These are phyloP conservation scores for Sugiyamaella marilandica DNA, from an alignment of 805 yeast genomes.

Conservation along the genomic window DNA sequence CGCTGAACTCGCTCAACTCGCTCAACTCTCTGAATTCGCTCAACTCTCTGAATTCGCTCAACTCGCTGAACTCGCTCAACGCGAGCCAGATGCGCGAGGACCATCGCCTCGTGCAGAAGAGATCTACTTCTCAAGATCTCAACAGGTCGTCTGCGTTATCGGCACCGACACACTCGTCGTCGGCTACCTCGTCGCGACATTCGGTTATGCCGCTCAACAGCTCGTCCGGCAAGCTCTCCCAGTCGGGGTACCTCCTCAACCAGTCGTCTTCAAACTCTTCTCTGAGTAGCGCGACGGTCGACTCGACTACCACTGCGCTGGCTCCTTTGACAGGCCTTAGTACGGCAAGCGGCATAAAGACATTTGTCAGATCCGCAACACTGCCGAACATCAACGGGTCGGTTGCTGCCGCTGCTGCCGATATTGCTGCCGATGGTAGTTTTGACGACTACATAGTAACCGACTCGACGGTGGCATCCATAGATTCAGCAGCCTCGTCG, in stretches of 20 bases:
- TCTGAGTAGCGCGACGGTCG: neutral
- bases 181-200: neutral
- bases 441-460: neutral
- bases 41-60: neutral
- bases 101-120: neutral
- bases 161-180: too few species aligned
- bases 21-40: neutral
- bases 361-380: conserved; percentile 12
- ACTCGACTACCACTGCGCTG: neutral
- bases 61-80: neutral
- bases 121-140: conserved; percentile 1
- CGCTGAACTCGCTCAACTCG: neutral
- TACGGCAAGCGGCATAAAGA: neutral
- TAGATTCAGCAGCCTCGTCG: neutral
- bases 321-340: neutral
- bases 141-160: neutral
- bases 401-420: too few species aligned
- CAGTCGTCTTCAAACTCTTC: neutral
- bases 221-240: neutral
- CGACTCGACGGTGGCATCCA: neutral
- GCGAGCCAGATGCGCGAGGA: neutral
- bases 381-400: conserved; percentile 7
- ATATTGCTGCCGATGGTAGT: too few species aligned
- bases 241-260: neutral
- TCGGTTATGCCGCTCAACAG: neutral